Percentiles rank a stretch among this genome's conserved stretches.
Evolutionary conservation across 257 asterid species (phyloP).

Genomic region (Solanum acaule): DNA sequence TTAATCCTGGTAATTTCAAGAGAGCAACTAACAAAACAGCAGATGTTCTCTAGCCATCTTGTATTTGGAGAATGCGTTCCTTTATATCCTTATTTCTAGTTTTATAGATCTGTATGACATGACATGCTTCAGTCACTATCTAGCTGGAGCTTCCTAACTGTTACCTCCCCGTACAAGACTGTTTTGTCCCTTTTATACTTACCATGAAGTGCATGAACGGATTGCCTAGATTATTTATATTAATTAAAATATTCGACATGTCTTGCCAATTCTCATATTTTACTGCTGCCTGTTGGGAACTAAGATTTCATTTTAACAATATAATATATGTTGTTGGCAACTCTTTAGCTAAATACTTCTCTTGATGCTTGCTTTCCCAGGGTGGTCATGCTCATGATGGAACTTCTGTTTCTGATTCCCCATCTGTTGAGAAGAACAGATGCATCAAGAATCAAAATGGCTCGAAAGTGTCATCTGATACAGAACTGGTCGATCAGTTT

Average conservation of each 20-base stretch:
- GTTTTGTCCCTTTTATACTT: background rate
- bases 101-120: background rate
- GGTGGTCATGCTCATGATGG: slow-evolving; percentile 36
- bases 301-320: background rate
- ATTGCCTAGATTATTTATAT: background rate
- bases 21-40: background rate
- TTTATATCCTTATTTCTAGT: background rate
- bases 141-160: background rate
- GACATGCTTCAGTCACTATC: background rate
- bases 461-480: slow-evolving; percentile 23
- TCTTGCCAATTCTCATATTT: background rate
- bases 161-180: background rate
- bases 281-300: background rate
- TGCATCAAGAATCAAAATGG: slow-evolving; percentile 22
- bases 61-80: background rate
- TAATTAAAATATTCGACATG: background rate
- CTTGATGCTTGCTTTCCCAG: slow-evolving; percentile 27
- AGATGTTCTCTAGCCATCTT: background rate
- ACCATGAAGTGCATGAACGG: background rate
- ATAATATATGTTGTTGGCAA: background rate
- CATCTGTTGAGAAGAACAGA: slow-evolving; percentile 34
- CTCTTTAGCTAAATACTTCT: slow-evolving; percentile 4
- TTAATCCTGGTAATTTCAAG: background rate
- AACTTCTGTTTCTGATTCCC: slow-evolving; percentile 22
- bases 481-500: slow-evolving; percentile 36